These are phyloP conservation scores for Coemansia sp. DNA, from an alignment of 192 early-diverging fungal species.

Conservation along the genomic window DNA sequence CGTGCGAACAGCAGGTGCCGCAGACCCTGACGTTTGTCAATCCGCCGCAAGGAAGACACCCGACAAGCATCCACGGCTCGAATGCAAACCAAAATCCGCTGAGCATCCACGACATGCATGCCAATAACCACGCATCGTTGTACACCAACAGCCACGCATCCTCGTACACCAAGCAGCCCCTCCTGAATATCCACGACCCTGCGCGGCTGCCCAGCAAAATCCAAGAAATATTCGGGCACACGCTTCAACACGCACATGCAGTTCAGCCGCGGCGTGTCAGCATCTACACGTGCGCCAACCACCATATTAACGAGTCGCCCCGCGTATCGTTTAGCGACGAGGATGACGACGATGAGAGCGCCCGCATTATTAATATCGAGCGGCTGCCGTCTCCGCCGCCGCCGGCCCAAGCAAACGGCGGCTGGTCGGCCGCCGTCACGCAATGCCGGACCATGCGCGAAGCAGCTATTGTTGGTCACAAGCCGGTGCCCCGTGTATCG, in stretches of 20 bases:
- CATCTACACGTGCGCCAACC: conserved; percentile 18
- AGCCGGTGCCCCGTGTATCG: conserved; percentile 16
- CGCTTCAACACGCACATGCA: neutral
- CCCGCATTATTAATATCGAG: conserved; percentile 2
- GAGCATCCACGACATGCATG: no score
- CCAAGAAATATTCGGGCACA: conserved; percentile 11
- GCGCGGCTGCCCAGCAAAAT: conserved; percentile 2
- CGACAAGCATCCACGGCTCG: no score
- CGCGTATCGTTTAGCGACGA: no score
- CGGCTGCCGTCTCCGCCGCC: neutral
- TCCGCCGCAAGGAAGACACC: no score
- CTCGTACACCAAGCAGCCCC: no score
- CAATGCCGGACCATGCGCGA: no score
- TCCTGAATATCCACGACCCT: neutral
- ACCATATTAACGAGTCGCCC: neutral
- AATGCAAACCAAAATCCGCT: no score
- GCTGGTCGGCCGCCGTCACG: no score
- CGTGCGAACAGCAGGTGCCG: neutral
- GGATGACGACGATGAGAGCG: neutral
- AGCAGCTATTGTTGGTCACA: no score
- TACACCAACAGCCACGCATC: no score
- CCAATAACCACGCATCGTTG: no score
- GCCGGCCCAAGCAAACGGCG: no score
- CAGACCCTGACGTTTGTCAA: neutral
- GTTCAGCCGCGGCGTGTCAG: conserved; percentile 12